Evolutionary conservation across 1,139 yeast genomes (phyloP).

Genomic region (Ashbya aceris): DNA sequence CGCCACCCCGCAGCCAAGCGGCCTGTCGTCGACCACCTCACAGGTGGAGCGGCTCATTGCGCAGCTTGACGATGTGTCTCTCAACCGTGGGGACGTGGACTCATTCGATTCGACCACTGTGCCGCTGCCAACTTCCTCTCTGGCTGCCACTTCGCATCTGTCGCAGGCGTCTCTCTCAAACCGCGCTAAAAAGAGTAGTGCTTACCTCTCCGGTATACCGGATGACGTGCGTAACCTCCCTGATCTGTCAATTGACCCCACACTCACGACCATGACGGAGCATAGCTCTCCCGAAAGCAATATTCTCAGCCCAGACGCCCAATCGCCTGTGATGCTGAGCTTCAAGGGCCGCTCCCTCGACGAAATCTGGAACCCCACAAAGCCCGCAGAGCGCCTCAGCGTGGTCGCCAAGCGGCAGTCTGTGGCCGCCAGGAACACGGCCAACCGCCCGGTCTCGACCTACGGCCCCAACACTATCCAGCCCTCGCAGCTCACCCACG

Average conservation of each 20-base stretch:
- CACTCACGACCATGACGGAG: not conserved
- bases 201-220: conserved; percentile 19
- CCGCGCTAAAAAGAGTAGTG: conserved; percentile 20
- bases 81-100: conserved; percentile 13
- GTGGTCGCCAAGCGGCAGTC: not conserved
- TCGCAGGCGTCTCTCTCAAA: not conserved
- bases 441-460: not conserved
- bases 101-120: not conserved
- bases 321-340: conserved; percentile 1
- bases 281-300: not conserved
- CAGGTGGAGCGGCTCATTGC: conserved; percentile 27
- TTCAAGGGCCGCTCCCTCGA: conserved; percentile 1
- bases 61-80: conserved; percentile 25
- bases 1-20: not conserved
- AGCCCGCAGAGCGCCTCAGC: too few species aligned
- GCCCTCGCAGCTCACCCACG: not conserved
- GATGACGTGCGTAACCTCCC: not conserved
- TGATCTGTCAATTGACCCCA: not conserved
- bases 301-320: not conserved
- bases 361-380: not conserved
- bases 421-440: not conserved
- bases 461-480: not conserved
- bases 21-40: not conserved
- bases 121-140: not conserved
- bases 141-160: not conserved